Conservation (phyloP, 495 filamentous ascomycete genomes). For the Penicillium steckii region DNA sequence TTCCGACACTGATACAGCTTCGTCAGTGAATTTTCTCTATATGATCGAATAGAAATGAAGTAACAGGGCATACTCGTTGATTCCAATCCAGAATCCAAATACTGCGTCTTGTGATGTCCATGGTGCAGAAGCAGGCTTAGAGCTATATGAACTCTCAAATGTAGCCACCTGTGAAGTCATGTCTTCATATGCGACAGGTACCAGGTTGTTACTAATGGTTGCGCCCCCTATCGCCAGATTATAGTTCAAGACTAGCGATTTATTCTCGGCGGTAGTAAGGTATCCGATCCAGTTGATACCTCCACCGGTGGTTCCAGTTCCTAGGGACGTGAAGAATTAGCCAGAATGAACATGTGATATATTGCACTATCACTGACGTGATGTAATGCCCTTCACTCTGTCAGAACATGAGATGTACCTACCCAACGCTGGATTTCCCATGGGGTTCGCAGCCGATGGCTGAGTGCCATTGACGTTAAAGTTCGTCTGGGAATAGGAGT, state of each 20-base stretch:
- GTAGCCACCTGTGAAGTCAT: constrained; percentile 29
- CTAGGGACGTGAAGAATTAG: constrained; percentile 16
- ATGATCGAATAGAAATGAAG: too few species aligned
- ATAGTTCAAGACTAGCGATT: constrained; percentile 51
- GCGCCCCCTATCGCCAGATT: constrained; percentile 58
- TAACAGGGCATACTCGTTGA: constrained; percentile 74
- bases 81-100: constrained; percentile 73
- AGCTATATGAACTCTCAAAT: constrained; percentile 28
- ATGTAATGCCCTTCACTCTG: too few species aligned
- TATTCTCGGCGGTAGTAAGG: constrained; percentile 53
- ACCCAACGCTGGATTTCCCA: constrained; percentile 67
- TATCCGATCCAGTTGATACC: constrained; percentile 56
- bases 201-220: constrained; percentile 50
- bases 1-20: constrained; percentile 51
- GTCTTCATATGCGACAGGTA: constrained; percentile 29
- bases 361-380: too few species aligned
- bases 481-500: constrained; percentile 63
- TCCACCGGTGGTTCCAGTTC: constrained; percentile 49
- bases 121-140: constrained; percentile 40
- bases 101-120: constrained; percentile 63
- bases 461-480: constrained; percentile 63
- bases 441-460: constrained; percentile 61
- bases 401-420: background rate
- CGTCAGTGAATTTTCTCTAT: background rate
- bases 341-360: too few species aligned